phyloP scores from a whole-genome alignment of 495 filamentous ascomycete species.

The Neurospora sp. region DNA sequence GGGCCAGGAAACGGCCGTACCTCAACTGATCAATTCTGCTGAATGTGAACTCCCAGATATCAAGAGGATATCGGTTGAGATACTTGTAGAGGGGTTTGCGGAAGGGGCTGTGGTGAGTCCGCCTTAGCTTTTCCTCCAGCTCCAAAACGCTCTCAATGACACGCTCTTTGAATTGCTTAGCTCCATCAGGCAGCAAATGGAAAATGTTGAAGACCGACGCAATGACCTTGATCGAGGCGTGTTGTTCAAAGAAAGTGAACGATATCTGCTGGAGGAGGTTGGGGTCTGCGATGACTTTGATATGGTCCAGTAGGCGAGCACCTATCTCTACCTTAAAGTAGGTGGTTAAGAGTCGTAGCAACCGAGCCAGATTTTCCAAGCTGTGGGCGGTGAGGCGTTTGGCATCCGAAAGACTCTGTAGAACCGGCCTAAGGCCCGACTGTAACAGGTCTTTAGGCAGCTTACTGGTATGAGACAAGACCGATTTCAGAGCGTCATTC shows the following conservation, averaged over 20 bases:
- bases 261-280: conserved; percentile 75
- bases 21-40: conserved; percentile 67
- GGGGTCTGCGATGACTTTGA: conserved; percentile 81
- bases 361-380: conserved; percentile 79
- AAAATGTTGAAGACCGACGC: conserved; percentile 93
- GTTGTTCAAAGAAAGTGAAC: conserved; percentile 88
- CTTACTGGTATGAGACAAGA: conserved; percentile 80
- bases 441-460: conserved; percentile 92
- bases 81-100: conserved; percentile 87
- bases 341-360: conserved; percentile 84
- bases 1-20: conserved; percentile 90
- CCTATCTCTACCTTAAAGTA: conserved; percentile 99
- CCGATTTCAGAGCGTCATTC: conserved; percentile 73
- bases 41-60: conserved; percentile 70
- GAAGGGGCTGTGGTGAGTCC: conserved; percentile 92
- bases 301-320: conserved; percentile 77
- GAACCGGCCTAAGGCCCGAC: conserved; percentile 83
- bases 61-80: conserved; percentile 82
- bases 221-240: conserved; percentile 82
- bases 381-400: conserved; percentile 82
- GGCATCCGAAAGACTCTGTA: conserved; percentile 92
- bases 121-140: conserved; percentile 72
- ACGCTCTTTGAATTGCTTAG: conserved; percentile 79
- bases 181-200: conserved; percentile 81
- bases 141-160: conserved; percentile 83